phyloP scores from a whole-genome alignment of 1,284 basidiomycete genomes.

The Sphaerobolus stellatus region DNA sequence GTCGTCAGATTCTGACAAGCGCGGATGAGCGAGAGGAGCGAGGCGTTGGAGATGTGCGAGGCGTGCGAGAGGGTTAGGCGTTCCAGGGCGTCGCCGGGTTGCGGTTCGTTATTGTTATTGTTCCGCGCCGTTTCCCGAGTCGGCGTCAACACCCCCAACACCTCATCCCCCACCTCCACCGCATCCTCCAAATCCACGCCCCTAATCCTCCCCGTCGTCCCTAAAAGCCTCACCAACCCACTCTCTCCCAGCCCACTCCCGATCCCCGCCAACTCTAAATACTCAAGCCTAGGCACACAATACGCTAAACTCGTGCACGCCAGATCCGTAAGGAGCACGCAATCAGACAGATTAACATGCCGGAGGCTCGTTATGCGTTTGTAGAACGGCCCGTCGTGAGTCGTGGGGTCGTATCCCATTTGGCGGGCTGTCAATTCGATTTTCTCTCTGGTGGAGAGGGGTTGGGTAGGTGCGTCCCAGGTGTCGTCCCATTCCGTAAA shows the following conservation, averaged over 20 bases:
- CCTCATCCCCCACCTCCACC: constrained; percentile 67
- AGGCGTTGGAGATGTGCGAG: constrained; percentile 58
- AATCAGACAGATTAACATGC: constrained; percentile 80
- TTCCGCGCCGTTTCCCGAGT: too few species aligned
- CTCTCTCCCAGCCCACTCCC: constrained; percentile 66
- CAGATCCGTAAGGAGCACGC: constrained; percentile 69
- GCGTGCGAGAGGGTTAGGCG: constrained; percentile 76
- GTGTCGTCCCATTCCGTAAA: constrained; percentile 60
- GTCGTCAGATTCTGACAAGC: constrained; percentile 60
- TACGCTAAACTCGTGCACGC: constrained; percentile 72
- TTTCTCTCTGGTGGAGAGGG: constrained; percentile 16
- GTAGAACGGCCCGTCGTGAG: constrained; percentile 41
- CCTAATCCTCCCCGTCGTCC: constrained; percentile 68
- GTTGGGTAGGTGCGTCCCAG: constrained; percentile 33
- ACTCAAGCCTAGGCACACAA: constrained; percentile 73
- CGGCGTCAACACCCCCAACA: constrained; percentile 69
- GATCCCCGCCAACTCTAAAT: constrained; percentile 79
- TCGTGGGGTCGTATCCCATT: constrained; percentile 56
- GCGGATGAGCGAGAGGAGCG: constrained; percentile 62
- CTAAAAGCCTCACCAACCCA: constrained; percentile 71
- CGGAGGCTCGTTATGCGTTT: constrained; percentile 68
- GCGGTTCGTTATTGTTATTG: too few species aligned
- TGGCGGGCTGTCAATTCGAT: constrained; percentile 60
- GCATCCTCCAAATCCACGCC: constrained; percentile 87
- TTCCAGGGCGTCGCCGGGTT: constrained; percentile 65